Evolutionary conservation across 1,284 basidiomycete genomes (phyloP), one percentile per base, ranked within the genome.

Genomic region (Rhizopogon hawkerae): DNA sequence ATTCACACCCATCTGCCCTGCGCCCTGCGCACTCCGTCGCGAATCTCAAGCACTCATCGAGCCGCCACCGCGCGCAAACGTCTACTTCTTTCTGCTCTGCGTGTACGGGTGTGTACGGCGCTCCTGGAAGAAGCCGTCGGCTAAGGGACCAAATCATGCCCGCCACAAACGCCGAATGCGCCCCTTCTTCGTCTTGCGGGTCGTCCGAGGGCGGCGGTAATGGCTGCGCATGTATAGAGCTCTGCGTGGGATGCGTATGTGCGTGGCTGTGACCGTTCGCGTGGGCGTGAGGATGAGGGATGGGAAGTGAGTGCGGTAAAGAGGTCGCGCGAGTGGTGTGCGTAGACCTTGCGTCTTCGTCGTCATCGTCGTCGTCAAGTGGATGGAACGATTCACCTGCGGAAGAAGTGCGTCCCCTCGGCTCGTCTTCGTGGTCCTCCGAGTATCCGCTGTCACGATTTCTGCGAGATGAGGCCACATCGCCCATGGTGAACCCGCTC

Each of bases 141-240:
- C 79, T 85, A 55, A 89, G 59, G 0, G 84, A 77, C 63, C 78
- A 89, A 51, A 89, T 83, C 85, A 89, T 88, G 10, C 86, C 86
- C 0, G 83, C 83, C 9, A 89, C 76, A 56, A 89, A 89, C 7
- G 86, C 86, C 51, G 85, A 83, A 57, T 87, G 84, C 0, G 83
- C 82, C 1, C 85, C 86, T 5, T 79, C 74, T 56, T 87, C 85
- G 59, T 88, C 85, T 3, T 79, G 64, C 3, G 74, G 60, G 10
- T 67, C 68, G 31, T 67, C 59, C n/a, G 70, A 65, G 5, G 53
- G 57, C 8, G 60, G 65, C 18, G 71, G 71, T 13, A 37, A 47
- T 33, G 9, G 42, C 31, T 37, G 47, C 29, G 21, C 21, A 9
- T 24, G 24, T n/a, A 29, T 11, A 23, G 43, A 9, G 14, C 46